A percentile compares a stretch with the other conserved stretches of the same genome.
Conservation (phyloP, 169 alveolate species). For the Sarcocystis neurona region DNA sequence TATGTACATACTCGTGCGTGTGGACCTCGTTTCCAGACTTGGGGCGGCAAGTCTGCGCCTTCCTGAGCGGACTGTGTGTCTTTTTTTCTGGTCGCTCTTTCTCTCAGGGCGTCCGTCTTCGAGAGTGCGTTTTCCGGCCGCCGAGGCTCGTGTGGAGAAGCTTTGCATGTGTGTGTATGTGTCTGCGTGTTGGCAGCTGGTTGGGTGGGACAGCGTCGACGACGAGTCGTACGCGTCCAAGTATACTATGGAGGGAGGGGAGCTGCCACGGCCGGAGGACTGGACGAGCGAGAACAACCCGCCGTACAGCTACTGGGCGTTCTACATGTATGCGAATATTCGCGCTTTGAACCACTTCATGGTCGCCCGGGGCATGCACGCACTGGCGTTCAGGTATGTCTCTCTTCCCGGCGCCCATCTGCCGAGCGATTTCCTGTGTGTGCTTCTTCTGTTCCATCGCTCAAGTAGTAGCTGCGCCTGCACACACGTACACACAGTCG, state of each 20-base stretch:
- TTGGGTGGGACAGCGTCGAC: conserved; percentile 70
- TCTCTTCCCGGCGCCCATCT: not conserved
- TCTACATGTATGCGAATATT: conserved; percentile 89
- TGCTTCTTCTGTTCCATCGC: no score
- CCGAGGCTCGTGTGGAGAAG: not conserved
- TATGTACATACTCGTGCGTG: no score
- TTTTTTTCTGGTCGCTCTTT: no score
- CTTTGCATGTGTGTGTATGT: conserved; percentile 34
- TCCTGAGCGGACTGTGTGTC: no score
- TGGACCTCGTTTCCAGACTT: no score
- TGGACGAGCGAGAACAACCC: conserved; percentile 83
- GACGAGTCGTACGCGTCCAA: conserved; percentile 65
- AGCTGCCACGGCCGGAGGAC: conserved; percentile 79
- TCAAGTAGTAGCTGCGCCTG: no score
- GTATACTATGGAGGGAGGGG: conserved; percentile 86
- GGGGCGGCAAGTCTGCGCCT: no score
- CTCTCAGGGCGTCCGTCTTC: no score
- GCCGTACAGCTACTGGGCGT: conserved; percentile 91
- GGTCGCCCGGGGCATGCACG: conserved; percentile 79
- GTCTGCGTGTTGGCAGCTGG: conserved; percentile 49
- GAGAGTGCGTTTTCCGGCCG: not conserved
- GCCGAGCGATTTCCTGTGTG: no score
- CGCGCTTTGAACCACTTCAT: conserved; percentile 83
- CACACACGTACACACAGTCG: no score
- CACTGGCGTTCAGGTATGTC: conserved; percentile 79